Conservation (phyloP, 768 basidiomycete species). For the Amanita pseudoporphyria region DNA sequence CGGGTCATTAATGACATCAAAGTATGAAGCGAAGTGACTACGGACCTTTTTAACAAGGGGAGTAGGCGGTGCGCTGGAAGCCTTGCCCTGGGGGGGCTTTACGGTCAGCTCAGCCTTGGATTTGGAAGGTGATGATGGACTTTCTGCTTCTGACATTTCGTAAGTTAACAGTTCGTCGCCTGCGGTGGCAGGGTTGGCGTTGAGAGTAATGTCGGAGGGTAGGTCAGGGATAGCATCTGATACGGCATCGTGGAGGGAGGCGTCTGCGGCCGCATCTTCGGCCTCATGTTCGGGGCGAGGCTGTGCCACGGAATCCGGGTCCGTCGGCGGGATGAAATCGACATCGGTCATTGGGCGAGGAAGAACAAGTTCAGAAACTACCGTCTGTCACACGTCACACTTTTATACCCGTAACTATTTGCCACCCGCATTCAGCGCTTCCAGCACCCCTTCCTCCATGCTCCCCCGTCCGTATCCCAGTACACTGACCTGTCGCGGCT, state of each 20-base stretch:
- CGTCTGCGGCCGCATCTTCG: constrained; percentile 11
- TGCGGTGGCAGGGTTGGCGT: no score
- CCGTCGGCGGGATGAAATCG: not conserved
- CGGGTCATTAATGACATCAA: constrained; percentile 2
- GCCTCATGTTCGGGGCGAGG: constrained; percentile 28
- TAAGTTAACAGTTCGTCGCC: constrained; percentile 12
- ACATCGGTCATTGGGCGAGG: constrained; percentile 1
- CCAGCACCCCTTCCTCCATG: constrained; percentile 63
- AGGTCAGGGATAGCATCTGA: constrained; percentile 4
- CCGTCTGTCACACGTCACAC: constrained; percentile 4
- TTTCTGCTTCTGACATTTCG: not conserved
- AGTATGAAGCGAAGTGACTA: constrained; percentile 7
- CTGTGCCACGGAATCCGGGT: not conserved
- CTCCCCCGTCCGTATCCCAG: constrained; percentile 79
- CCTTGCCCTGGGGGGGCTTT: constrained; percentile 26
- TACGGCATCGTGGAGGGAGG: constrained; percentile 1
- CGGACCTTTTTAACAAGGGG: constrained; percentile 62
- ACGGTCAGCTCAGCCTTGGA: not conserved
- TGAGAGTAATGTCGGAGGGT: constrained; percentile 15
- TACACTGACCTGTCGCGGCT: constrained; percentile 50
- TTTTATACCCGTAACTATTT: constrained; percentile 12
- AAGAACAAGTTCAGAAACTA: not conserved
- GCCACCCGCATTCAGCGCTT: constrained; percentile 65
- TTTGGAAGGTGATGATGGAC: not conserved
- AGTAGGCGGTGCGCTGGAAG: constrained; percentile 37